Evolutionary conservation across 208 protist genomes (phyloP).

Genomic region (Leptomonas pyrrhocoris): DNA sequence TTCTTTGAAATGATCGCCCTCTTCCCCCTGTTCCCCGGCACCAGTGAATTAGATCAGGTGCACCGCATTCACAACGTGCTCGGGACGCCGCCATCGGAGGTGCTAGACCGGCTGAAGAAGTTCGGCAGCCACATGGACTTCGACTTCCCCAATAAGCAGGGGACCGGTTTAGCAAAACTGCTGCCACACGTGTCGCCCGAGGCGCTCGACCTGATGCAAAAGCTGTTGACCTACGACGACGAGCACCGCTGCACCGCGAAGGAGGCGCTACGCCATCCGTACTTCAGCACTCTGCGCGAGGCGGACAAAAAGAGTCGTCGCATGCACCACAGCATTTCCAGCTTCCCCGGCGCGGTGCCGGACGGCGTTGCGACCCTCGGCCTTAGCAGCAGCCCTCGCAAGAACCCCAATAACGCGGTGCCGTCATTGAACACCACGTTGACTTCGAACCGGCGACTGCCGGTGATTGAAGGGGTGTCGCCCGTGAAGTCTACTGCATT

Average conservation of each 20-base stretch:
- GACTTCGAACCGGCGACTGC: constrained; percentile 20
- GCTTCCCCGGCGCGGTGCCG: neutral
- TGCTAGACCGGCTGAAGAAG: constrained; percentile 70
- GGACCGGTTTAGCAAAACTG: constrained; percentile 64
- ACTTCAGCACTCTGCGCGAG: constrained; percentile 81
- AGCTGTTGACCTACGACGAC: constrained; percentile 90
- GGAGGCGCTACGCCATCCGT: constrained; percentile 90
- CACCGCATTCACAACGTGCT: constrained; percentile 92
- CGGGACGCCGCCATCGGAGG: constrained; percentile 85
- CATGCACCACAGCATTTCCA: constrained; percentile 12
- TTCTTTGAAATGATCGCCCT: constrained; percentile 86
- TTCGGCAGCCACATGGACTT: constrained; percentile 70
- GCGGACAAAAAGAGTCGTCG: constrained; percentile 39
- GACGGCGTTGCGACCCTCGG: neutral
- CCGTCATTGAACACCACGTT: constrained; percentile 29
- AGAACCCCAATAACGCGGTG: constrained; percentile 7
- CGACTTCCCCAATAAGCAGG: constrained; percentile 70
- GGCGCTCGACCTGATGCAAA: constrained; percentile 86
- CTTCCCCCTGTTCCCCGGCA: constrained; percentile 86
- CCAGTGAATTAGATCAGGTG: constrained; percentile 83
- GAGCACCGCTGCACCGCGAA: constrained; percentile 88
- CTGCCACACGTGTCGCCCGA: constrained; percentile 67
- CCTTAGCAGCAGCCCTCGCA: constrained; percentile 27
- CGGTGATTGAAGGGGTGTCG: constrained; percentile 30
- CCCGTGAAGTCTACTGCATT: constrained; percentile 19